A percentile compares a stretch with the other conserved stretches of the same genome.
Conservation (phyloP, 75 land plant genomes). For the Pseudotsuga menziesii region DNA sequence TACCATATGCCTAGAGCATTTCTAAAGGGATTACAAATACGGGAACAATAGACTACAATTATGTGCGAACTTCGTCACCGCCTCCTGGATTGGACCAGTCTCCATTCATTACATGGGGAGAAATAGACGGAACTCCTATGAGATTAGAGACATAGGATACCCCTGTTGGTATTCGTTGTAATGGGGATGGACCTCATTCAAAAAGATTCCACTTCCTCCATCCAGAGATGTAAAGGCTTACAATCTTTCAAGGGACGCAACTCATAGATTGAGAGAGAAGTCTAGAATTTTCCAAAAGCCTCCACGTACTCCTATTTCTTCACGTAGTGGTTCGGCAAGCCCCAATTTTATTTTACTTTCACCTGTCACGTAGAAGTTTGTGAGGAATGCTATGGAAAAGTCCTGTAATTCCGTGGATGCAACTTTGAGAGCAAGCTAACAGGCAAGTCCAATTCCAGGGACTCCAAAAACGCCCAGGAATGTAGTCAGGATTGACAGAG, state of each 20-base stretch:
- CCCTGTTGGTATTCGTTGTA: conserved; percentile 56
- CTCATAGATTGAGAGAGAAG: conserved; percentile 74
- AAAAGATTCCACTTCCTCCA: conserved; percentile 74
- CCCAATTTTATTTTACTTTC: conserved; percentile 62
- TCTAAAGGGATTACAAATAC: no score
- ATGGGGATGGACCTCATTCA: conserved; percentile 78
- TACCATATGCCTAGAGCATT: no score
- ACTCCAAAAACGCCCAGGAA: conserved; percentile 68
- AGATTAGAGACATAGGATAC: conserved; percentile 86
- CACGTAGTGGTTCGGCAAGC: conserved; percentile 46
- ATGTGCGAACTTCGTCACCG: conserved; percentile 88
- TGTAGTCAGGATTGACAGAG: conserved; percentile 56
- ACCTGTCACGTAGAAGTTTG: conserved; percentile 94
- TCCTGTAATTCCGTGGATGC: conserved; percentile 74
- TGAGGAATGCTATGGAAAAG: conserved; percentile 86
- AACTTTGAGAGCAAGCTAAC: conserved; percentile 86
- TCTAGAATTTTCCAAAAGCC: conserved; percentile 61
- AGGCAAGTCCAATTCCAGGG: conserved; percentile 53
- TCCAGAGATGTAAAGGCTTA: conserved; percentile 84
- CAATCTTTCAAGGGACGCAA: conserved; percentile 84
- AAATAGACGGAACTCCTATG: conserved; percentile 94
- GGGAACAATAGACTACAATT: no score
- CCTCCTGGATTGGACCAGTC: conserved; percentile 95
- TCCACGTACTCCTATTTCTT: conserved; percentile 42
- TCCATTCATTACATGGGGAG: conserved; percentile 99